Evolutionary conservation across 345 rosid genomes (phyloP).

Genomic region (rapeseed (Brassica napus)): Da-Ae NC_063446.1:8408001-8408500

Average conservation of each 20-base stretch:
- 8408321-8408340: constrained; percentile 4
- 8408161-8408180: constrained; percentile 24
- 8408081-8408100: constrained; percentile 32
- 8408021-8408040: constrained; percentile 22
- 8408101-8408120: constrained; percentile 2
- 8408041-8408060: constrained; percentile 43
- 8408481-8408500: neutral
- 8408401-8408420: constrained; percentile 33
- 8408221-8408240: constrained; percentile 55
- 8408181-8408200: constrained; percentile 50
- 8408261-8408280: constrained; percentile 67
- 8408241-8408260: constrained; percentile 63
- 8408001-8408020: constrained; percentile 12
- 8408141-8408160: constrained; percentile 36
- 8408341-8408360: constrained; percentile 5
- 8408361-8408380: neutral
- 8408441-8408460: neutral
- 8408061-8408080: constrained; percentile 38
- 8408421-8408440: constrained; percentile 15
- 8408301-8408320: constrained; percentile 19
- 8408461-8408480: constrained; percentile 1
- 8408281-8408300: constrained; percentile 1
- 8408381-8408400: constrained; percentile 29
- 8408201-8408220: constrained; percentile 57
- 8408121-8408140: constrained; percentile 30